Percentiles rank a stretch among this genome's conserved stretches.
These are phyloP conservation scores for Cyberlindnera nakhonratchasimensis DNA, from an alignment of 805 yeast species.

Conservation along the genomic window DNA sequence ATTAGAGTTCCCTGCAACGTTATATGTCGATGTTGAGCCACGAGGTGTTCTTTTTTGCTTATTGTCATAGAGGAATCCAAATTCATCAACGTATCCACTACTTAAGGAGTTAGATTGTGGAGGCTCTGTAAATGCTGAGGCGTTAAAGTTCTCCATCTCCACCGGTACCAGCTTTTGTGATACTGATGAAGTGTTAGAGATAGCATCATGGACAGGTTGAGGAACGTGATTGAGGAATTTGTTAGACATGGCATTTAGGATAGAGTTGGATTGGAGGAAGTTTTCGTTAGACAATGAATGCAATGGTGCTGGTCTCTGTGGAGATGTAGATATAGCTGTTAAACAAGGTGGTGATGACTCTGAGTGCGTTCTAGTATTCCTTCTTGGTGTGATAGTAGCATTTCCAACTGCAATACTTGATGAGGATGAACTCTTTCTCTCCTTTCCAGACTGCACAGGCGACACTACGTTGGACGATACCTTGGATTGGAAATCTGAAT, in stretches of 20 bases:
- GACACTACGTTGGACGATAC: background rate
- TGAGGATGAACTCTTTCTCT: background rate
- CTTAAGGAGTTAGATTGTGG: slow-evolving; percentile 24
- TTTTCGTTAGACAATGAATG: too few species aligned
- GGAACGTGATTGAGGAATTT: slow-evolving; percentile 22
- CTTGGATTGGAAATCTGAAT: background rate
- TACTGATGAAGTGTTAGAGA: slow-evolving; percentile 5
- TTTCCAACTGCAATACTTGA: slow-evolving; percentile 4
- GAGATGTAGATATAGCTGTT: background rate
- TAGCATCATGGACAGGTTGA: slow-evolving; percentile 24
- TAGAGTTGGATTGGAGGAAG: background rate
- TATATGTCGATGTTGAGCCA: background rate
- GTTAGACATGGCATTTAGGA: slow-evolving; percentile 18
- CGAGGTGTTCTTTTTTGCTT: slow-evolving; percentile 3
- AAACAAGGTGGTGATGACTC: slow-evolving; percentile 13
- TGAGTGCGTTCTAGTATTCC: slow-evolving; percentile 22
- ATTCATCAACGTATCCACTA: slow-evolving; percentile 39
- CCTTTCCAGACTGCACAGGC: background rate
- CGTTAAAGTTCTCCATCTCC: slow-evolving; percentile 38
- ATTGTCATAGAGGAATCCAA: slow-evolving; percentile 44
- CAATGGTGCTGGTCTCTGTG: too few species aligned
- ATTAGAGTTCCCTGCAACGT: background rate
- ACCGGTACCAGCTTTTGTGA: slow-evolving; percentile 32
- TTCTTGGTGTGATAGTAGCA: slow-evolving; percentile 9
- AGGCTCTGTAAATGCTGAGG: slow-evolving; percentile 29